Percentiles rank a stretch among this genome's conserved stretches.
phyloP scores from a whole-genome alignment of 306 rosid species.

The Pachyrhizus erosus region DNA sequence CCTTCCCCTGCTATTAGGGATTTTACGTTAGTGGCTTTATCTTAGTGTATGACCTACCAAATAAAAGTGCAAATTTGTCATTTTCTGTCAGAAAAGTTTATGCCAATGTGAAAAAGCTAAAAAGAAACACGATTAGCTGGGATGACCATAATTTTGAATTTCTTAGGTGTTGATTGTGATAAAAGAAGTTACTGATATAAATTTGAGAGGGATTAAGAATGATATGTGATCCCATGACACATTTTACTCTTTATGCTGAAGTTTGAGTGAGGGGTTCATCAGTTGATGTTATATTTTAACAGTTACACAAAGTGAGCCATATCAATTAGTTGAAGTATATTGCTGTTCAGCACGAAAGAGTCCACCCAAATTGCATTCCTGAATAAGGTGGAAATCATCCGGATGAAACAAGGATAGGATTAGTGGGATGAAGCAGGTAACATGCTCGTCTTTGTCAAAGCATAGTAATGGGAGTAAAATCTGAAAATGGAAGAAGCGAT shows the following conservation, averaged over 20 bases:
- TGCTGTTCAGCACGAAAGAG: neutral
- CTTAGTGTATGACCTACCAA: neutral
- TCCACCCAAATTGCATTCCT: neutral
- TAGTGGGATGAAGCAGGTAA: neutral
- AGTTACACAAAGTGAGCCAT: neutral
- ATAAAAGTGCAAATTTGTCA: conserved; percentile 15
- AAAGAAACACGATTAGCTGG: neutral
- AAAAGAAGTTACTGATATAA: neutral
- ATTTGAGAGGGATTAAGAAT: conserved; percentile 6
- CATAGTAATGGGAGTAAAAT: too few relatives aligned
- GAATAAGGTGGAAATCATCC: neutral
- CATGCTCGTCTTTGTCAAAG: neutral
- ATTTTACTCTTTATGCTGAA: neutral
- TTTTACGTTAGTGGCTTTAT: conserved; percentile 1
- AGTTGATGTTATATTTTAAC: neutral
- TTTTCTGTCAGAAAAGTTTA: neutral
- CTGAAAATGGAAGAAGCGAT: too few relatives aligned
- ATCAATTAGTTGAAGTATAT: neutral
- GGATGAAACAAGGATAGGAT: neutral
- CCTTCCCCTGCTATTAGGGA: neutral
- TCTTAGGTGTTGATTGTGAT: neutral
- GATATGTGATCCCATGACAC: neutral
- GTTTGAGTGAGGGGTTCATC: neutral
- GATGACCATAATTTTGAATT: conserved; percentile 1
- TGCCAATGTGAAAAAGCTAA: neutral